A percentile compares a stretch with the other conserved stretches of the same genome.
Evolutionary conservation across 306 rosid genomes (phyloP).

Genomic region (Bauhinia variegata): DNA sequence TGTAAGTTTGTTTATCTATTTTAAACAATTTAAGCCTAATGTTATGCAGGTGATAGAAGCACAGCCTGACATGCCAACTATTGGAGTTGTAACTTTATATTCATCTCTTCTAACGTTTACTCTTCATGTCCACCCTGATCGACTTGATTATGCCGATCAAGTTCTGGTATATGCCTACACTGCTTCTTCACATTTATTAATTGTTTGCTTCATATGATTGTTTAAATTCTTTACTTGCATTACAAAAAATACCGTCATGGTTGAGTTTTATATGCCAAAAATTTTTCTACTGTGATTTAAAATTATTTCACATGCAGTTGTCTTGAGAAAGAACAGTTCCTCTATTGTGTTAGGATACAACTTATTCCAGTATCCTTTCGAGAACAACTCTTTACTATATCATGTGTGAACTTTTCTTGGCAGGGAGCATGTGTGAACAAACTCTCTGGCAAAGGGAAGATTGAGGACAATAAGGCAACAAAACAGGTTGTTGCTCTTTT

Average conservation of each 20-base stretch:
- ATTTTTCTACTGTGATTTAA: conserved; percentile 14
- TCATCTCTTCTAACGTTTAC: conserved; percentile 94
- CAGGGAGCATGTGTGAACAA: conserved; percentile 96
- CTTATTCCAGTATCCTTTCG: conserved; percentile 7
- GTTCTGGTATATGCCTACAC: conserved; percentile 74
- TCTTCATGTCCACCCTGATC: conserved; percentile 94
- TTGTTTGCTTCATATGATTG: conserved; percentile 14
- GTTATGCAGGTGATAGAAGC: conserved; percentile 92
- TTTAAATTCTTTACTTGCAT: conserved; percentile 10
- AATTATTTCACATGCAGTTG: conserved; percentile 11
- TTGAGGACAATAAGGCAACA: conserved; percentile 86
- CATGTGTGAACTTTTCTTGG: too few relatives aligned
- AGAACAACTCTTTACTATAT: conserved; percentile 10
- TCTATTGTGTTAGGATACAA: conserved; percentile 27
- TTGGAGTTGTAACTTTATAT: conserved; percentile 88
- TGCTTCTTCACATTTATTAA: conserved; percentile 27
- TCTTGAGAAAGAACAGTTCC: conserved; percentile 20
- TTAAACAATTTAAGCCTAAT: conserved; percentile 16
- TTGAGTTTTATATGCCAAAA: conserved; percentile 27
- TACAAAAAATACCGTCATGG: conserved; percentile 5
- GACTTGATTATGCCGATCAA: conserved; percentile 95
- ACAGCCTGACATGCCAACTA: conserved; percentile 81
- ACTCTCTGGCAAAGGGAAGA: conserved; percentile 86
- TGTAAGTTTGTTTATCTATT: too few relatives aligned
- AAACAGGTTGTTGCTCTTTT: conserved; percentile 96